These are phyloP conservation scores for Hypoxylon subgilvum DNA, from an alignment of 495 filamentous ascomycete genomes.

Conservation along the genomic window DNA sequence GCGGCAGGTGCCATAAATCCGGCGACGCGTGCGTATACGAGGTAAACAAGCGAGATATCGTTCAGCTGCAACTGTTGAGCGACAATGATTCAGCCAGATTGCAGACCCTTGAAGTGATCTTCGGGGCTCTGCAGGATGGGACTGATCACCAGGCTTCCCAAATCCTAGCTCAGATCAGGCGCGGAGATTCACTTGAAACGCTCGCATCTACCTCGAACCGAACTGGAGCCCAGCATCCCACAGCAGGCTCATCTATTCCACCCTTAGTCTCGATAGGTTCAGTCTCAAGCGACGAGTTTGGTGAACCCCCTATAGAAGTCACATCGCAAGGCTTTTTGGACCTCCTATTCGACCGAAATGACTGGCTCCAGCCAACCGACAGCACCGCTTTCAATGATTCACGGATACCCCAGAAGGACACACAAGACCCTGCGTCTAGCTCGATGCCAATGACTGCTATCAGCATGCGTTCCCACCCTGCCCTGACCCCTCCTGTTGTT, in stretches of 20 bases:
- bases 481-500: background rate
- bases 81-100: slow-evolving; percentile 22
- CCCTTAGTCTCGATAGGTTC: background rate
- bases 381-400: background rate
- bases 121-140: slow-evolving; percentile 19
- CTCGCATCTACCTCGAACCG: slow-evolving; percentile 7
- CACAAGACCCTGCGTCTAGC: background rate
- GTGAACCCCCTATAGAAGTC: background rate
- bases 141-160: slow-evolving; percentile 14
- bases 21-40: slow-evolving; percentile 31
- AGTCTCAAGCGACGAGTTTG: background rate
- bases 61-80: slow-evolving; percentile 22
- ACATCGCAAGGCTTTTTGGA: slow-evolving; percentile 13
- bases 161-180: slow-evolving; percentile 15
- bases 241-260: background rate
- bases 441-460: background rate
- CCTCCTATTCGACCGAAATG: slow-evolving; percentile 19
- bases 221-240: background rate
- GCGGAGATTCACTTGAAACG: slow-evolving; percentile 9
- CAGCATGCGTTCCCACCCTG: background rate
- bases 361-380: slow-evolving; percentile 15
- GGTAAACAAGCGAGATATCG: slow-evolving; percentile 31
- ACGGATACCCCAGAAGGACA: background rate
- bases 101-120: slow-evolving; percentile 13
- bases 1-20: slow-evolving; percentile 25